Base-by-base conservation (phyloP, 805 yeast genomes). In the Starmerella asiatica region DNA sequence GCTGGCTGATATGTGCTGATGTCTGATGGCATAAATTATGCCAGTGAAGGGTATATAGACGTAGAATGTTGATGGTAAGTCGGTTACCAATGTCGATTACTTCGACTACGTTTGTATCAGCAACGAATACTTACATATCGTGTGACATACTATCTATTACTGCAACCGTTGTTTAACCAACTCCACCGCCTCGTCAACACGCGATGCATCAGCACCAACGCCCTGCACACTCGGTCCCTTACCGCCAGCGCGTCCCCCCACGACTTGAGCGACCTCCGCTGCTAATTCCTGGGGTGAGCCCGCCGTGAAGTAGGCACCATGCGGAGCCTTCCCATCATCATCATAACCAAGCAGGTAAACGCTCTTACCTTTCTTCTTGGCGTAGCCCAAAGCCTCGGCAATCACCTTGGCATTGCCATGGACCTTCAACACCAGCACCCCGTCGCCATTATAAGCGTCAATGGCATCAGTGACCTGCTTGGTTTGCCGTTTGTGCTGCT, bases 161-260 rank as follows among this genome's bases (percentile, higher is more conserved):
- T n/a, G 7, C 15, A 85, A 68, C 47, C 75, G 60, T 55, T 68
- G 67, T 50, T 70, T 70, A 38, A 86, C 73, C 47, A 77, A 82
- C 26, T 68, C 71, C 48, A 91, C 68, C 21, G 98, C 99, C 30
- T 68, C 70, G 31, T 68, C 69, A 38, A 84, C 68, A 47, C 80
- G 82, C 26, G 63, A 68, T 28, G 76, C 70, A 47, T 83, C 79
- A 52, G 78, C 83, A 53, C 98, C 98, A 76, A 84, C 80, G 63
- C 99, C 99, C 67, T 91, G 98, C 52, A 84, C 83, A 40, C 86
- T 76, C 50, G 84, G 82, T 48, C 95, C 97, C 64, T 84, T 91
- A 61, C 99, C 99, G 65, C 99, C 99, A 43, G 94, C 93, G 61
- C 80, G 84, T 62, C 99, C 99, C 49, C 98, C 99, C 52, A 91